Evolutionary conservation across 2,329 filamentous ascomycete species (phyloP), one percentile per base, ranked within the genome.

Genomic region (Curvularia eragrostidis): DNA sequence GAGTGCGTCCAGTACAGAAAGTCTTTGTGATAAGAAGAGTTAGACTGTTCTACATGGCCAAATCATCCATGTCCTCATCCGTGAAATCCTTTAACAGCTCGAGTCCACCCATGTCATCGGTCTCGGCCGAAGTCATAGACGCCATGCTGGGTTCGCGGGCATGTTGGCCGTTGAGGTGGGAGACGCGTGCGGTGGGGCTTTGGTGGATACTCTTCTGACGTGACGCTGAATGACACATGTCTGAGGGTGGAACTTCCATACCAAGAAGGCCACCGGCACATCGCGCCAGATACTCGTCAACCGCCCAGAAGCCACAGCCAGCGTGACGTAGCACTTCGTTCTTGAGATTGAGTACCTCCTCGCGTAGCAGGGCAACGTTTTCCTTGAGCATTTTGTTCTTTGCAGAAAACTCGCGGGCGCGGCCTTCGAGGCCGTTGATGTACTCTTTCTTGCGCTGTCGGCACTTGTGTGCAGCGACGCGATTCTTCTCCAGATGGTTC

Each of bases 391-490:
- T 63, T 49, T 75, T 74, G 61, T 77, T 75, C 60, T 72, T 72
- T 8, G 66, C 52, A 2, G 72, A 74, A 24, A 76, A 74, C 8
- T 77, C 74, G 39, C 79, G 73, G n/a, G 77, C 76, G 47, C 75
- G 76, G 30, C 74, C 74, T 62, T 86, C 84, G 13, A 86, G 79
- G 36, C 78, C 68, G 54, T 81, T 77, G 34, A 81, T 83, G 66
- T 84, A 84, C 59, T 84, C 82, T 73, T 87, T 87, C 75, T 87
- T 86, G 77, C 90, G 91, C 68, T 89, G 84, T 3, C 89, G 85
- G 69, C 89, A 92, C 70, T 91, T 91, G 72, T 87, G 89, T 1
- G 90, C 89, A 0, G 90, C 89, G 2, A 89, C 78, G 9, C 89
- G 83, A 72, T 93, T 93, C 59, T 89, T 85, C 74, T 90, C 87